phyloP scores from a whole-genome alignment of 2,329 filamentous ascomycete species.

The Diplodia scrobiculata region DNA sequence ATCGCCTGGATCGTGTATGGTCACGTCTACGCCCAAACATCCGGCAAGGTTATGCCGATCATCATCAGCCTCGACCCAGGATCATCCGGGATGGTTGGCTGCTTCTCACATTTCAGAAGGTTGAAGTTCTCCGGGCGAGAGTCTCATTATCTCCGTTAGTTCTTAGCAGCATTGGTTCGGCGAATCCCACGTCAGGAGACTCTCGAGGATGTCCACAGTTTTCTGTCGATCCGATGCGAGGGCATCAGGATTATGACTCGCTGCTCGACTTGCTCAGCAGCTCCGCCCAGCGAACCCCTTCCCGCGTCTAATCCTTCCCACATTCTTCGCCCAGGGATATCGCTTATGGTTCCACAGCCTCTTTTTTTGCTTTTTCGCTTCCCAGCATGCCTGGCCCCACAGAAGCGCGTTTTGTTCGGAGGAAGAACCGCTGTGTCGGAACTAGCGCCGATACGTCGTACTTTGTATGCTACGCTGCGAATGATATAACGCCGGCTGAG shows the following conservation, averaged over 20 bases:
- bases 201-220: not conserved
- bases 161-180: not conserved
- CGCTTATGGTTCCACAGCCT: not conserved
- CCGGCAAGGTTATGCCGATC: not conserved
- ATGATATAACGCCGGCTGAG: not conserved
- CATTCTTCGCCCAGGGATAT: not conserved
- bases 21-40: not conserved
- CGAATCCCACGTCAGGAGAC: not conserved
- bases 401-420: not conserved
- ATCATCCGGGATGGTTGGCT: not conserved
- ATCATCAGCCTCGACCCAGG: not conserved
- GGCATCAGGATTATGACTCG: not conserved
- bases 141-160: slow-evolving; percentile 2
- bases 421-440: not conserved
- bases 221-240: not conserved
- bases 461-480: not conserved
- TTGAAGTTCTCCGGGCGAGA: not conserved
- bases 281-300: not conserved
- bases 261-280: not conserved
- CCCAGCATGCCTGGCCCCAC: not conserved
- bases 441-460: not conserved
- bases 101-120: not conserved
- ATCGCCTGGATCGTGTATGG: not conserved
- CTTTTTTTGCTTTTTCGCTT: not conserved
- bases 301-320: not conserved